These are phyloP conservation scores for Camillea tinctor DNA, from an alignment of 2,329 filamentous ascomycete genomes.

Conservation along the genomic window DNA sequence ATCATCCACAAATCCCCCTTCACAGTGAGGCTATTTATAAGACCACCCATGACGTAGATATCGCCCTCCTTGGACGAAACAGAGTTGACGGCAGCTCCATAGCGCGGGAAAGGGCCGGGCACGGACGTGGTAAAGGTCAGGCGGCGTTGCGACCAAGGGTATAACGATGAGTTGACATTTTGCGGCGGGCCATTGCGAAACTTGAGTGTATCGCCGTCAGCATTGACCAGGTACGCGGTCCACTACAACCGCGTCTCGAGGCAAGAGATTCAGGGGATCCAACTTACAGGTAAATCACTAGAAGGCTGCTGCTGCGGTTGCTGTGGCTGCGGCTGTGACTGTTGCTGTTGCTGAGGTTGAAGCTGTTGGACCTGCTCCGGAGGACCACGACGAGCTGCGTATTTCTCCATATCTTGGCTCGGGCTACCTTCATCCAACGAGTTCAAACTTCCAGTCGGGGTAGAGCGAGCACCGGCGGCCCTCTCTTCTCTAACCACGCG, in stretches of 20 bases:
- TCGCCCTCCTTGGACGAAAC: slow-evolving; percentile 93
- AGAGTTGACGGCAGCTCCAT: slow-evolving; percentile 94
- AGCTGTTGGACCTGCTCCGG: slow-evolving; percentile 43
- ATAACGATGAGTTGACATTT: slow-evolving; percentile 75
- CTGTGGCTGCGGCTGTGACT: slow-evolving; percentile 31
- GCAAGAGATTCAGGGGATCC: not conserved
- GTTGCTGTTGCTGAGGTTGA: slow-evolving; percentile 30
- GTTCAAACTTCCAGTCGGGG: slow-evolving; percentile 75
- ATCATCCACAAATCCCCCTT: slow-evolving; percentile 99
- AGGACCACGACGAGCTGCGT: slow-evolving; percentile 53
- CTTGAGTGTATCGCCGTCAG: slow-evolving; percentile 31
- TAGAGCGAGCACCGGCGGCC: slow-evolving; percentile 55
- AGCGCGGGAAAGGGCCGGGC: slow-evolving; percentile 88
- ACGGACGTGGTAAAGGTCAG: slow-evolving; percentile 81
- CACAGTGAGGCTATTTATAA: slow-evolving; percentile 92
- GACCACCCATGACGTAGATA: slow-evolving; percentile 94
- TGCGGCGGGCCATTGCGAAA: slow-evolving; percentile 46
- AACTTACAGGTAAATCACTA: slow-evolving; percentile 40
- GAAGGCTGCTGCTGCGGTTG: slow-evolving; percentile 25
- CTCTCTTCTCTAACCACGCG: slow-evolving; percentile 57
- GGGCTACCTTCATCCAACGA: slow-evolving; percentile 62
- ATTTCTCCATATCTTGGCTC: slow-evolving; percentile 63
- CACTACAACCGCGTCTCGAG: not conserved
- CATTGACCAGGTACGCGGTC: slow-evolving; percentile 8
- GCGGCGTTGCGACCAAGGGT: slow-evolving; percentile 92